phyloP scores from a whole-genome alignment of 441 rosid genomes.

The Kokia cookei region DNA sequence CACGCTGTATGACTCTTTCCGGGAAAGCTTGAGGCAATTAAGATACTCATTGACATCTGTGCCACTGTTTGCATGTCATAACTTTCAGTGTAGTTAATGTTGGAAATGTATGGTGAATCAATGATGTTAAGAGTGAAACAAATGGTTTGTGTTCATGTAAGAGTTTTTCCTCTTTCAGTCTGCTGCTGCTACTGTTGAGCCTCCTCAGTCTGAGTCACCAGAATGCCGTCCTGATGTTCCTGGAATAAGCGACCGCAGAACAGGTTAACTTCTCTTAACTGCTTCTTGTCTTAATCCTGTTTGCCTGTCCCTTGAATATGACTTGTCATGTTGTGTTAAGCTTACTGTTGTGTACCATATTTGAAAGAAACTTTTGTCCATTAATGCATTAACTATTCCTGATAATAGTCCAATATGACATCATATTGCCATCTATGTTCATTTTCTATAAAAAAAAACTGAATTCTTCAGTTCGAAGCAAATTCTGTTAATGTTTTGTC shows the following conservation, averaged over 20 bases:
- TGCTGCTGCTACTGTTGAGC: conserved; percentile 34
- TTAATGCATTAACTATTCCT: neutral
- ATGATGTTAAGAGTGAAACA: neutral
- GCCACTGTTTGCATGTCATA: neutral
- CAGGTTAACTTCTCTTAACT: conserved; percentile 40
- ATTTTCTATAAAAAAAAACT: neutral
- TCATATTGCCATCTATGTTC: neutral
- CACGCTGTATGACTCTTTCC: neutral
- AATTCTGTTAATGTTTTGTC: neutral
- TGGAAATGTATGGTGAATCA: neutral
- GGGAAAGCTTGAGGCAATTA: neutral
- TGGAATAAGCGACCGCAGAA: conserved; percentile 46
- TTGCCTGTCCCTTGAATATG: neutral
- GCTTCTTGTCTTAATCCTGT: conserved; percentile 1
- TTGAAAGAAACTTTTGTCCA: neutral
- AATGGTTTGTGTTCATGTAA: neutral
- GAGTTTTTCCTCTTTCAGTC: conserved; percentile 27
- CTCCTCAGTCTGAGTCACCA: conserved; percentile 20
- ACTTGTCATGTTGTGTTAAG: neutral
- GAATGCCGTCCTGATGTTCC: conserved; percentile 50
- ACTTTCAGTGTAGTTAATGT: neutral
- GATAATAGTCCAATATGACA: neutral
- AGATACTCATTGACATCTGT: neutral
- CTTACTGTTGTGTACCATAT: neutral
- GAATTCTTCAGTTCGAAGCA: neutral